phyloP scores from a whole-genome alignment of 1,284 basidiomycete genomes.

The Blastosporella zonata region DNA sequence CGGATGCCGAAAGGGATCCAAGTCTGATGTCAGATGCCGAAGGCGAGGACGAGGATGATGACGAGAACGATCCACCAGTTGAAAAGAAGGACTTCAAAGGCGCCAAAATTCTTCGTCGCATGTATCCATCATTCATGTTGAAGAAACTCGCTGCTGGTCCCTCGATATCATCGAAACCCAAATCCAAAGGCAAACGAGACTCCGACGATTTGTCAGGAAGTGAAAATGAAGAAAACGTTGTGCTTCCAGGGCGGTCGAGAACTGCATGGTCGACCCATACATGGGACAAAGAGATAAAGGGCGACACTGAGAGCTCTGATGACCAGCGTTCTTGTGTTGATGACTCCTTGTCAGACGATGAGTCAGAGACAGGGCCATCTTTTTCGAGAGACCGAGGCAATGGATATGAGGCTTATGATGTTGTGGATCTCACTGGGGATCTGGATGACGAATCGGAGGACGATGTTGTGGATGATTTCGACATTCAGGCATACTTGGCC shows the following conservation, averaged over 20 bases:
- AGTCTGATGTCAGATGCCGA: constrained; percentile 4
- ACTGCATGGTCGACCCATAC: constrained; percentile 29
- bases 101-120: constrained; percentile 34
- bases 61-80: neutral
- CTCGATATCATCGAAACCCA: constrained; percentile 6
- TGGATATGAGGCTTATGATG: constrained; percentile 13
- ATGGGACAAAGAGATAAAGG: constrained; percentile 36
- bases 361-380: neutral
- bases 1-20: neutral
- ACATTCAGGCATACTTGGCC: constrained; percentile 30
- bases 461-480: constrained; percentile 27
- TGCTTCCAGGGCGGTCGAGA: constrained; percentile 45
- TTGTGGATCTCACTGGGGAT: constrained; percentile 27
- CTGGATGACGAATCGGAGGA: constrained; percentile 19
- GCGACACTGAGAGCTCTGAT: constrained; percentile 50
- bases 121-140: constrained; percentile 48
- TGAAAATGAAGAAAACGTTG: constrained; percentile 29
- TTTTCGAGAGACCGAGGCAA: neutral
- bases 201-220: constrained; percentile 21
- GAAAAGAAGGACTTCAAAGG: constrained; percentile 27
- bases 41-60: neutral
- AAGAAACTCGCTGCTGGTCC: constrained; percentile 24
- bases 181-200: constrained; percentile 15
- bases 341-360: constrained; percentile 3
- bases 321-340: constrained; percentile 10